These are phyloP conservation scores for Sarcodon aspratus DNA, from an alignment of 768 basidiomycete genomes.

Conservation along the genomic window DNA sequence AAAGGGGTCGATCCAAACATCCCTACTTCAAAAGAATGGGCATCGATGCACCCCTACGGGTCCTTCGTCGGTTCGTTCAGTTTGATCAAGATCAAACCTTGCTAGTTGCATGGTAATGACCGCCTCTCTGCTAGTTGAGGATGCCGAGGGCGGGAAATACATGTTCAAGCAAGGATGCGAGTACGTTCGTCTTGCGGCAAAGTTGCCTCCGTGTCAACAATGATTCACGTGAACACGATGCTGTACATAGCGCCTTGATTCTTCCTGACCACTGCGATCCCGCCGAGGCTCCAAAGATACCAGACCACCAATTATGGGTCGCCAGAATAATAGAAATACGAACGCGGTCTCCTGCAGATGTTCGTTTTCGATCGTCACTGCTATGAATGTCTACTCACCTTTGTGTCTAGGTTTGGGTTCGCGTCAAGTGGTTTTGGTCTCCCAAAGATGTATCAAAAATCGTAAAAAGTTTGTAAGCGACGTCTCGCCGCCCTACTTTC, in stretches of 20 bases:
- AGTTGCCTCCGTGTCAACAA: neutral
- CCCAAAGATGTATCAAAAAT: neutral
- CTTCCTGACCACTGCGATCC: neutral
- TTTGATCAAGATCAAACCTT: too few species aligned
- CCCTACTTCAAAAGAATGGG: too few species aligned
- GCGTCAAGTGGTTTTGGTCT: neutral
- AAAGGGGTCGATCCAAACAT: too few species aligned
- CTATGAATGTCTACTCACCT: neutral
- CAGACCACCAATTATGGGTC: neutral
- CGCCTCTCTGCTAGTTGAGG: neutral
- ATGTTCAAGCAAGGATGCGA: neutral
- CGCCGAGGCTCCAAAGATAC: neutral
- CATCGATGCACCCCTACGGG: too few species aligned
- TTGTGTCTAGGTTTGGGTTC: neutral
- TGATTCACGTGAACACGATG: neutral
- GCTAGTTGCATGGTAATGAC: too few species aligned
- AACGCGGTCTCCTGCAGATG: neutral
- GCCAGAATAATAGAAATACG: neutral
- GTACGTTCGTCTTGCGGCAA: neutral
- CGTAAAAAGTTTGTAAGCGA: neutral
- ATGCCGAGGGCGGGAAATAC: neutral
- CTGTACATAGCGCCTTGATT: neutral
- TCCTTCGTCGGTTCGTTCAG: too few species aligned
- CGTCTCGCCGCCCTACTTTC: neutral
- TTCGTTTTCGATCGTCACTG: neutral